A percentile compares a stretch with the other conserved stretches of the same genome.
Conservation (phyloP, 2,329 filamentous ascomycete species). For the Tolypocladium cylindrosporum region DNA sequence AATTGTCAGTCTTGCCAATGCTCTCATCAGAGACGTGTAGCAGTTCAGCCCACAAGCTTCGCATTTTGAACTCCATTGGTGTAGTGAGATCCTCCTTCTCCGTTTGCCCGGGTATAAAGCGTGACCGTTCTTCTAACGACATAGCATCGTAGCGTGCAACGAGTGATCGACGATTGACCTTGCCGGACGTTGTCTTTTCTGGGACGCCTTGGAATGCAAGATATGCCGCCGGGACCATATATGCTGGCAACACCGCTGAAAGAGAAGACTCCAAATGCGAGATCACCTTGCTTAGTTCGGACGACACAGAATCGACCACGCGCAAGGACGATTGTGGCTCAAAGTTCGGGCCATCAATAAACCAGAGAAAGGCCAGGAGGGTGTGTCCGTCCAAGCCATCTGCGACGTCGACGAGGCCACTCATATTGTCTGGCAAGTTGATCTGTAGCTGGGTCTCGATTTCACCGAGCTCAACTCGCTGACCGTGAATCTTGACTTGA, state of each 20-base stretch:
- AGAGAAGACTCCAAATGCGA: not conserved
- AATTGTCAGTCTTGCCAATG: conserved; percentile 2
- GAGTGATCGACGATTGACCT: conserved; percentile 1
- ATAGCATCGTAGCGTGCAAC: not conserved
- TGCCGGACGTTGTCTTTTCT: conserved; percentile 1
- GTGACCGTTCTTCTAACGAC: not conserved
- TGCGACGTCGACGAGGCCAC: not conserved
- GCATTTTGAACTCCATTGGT: conserved; percentile 2
- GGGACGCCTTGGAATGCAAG: conserved; percentile 29
- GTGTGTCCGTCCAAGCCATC: not conserved
- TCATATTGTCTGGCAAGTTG: not conserved
- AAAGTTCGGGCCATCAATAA: not conserved
- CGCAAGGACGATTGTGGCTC: not conserved
- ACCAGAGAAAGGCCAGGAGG: not conserved
- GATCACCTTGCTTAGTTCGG: not conserved
- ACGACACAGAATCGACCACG: not conserved
- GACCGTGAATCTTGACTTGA: too few relatives aligned
- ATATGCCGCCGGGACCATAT: conserved; percentile 31
- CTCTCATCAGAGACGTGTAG: conserved; percentile 1
- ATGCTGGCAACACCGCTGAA: conserved; percentile 12
- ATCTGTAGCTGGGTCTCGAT: not conserved
- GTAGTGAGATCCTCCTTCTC: conserved; percentile 6
- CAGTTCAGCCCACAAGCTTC: conserved; percentile 7
- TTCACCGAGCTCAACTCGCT: too few relatives aligned
- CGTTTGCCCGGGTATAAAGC: not conserved